Percentiles rank a stretch among this genome's conserved stretches.
phyloP scores from a whole-genome alignment of 805 yeast species.

The Metschnikowia hibisci region DNA sequence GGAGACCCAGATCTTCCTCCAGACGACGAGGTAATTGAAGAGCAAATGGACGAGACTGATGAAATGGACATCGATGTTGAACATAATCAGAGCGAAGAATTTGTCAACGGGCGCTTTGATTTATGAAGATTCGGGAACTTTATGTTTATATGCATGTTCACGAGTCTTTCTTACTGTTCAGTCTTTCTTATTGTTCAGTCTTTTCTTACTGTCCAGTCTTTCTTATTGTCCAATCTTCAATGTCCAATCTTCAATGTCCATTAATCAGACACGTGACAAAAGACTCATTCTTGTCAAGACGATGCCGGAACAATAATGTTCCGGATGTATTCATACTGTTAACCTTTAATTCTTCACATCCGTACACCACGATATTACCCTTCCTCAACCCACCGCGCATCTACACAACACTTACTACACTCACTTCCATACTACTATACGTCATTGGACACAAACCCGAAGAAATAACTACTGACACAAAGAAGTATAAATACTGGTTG shows the following conservation, averaged over 20 bases:
- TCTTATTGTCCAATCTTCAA: too few relatives aligned
- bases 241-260: too few relatives aligned
- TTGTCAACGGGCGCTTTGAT: conserved; percentile 88
- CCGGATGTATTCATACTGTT: conserved; percentile 6
- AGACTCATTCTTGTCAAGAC: not conserved
- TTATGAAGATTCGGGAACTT: conserved; percentile 35
- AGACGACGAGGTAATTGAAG: conserved; percentile 77
- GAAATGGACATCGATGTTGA: conserved; percentile 48
- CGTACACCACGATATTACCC: not conserved
- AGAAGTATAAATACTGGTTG: too few relatives aligned
- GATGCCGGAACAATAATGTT: not conserved
- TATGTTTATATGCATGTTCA: not conserved
- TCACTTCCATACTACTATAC: too few relatives aligned
- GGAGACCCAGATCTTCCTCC: conserved; percentile 79
- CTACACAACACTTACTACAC: not conserved
- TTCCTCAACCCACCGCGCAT: not conserved
- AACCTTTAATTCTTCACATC: conserved; percentile 5
- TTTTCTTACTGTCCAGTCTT: too few relatives aligned
- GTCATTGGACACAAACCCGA: too few relatives aligned
- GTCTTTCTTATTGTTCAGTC: too few relatives aligned
- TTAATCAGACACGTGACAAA: not conserved
- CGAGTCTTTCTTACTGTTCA: too few relatives aligned
- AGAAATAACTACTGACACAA: too few relatives aligned
- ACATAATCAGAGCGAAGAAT: conserved; percentile 70
- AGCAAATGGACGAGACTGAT: conserved; percentile 45